phyloP scores from a whole-genome alignment of 805 yeast genomes.

The Hanseniaspora hatyaiensis region DNA sequence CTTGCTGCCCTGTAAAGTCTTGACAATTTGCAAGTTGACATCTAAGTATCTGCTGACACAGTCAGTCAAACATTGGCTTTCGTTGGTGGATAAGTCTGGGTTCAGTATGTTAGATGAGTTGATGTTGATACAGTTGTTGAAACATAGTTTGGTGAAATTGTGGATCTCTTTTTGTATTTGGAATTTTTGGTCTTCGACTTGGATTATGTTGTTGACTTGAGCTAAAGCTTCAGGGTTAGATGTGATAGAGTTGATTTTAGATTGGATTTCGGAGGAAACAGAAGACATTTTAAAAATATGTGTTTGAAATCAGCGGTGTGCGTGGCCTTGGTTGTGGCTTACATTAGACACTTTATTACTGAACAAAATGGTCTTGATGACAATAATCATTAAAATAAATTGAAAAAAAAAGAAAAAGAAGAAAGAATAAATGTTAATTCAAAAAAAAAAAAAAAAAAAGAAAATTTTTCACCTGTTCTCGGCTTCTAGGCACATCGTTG shows the following conservation, averaged over 20 bases:
- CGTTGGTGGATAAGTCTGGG: slow-evolving; percentile 42
- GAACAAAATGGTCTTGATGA: too few relatives aligned
- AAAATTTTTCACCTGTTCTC: too few relatives aligned
- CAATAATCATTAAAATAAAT: too few relatives aligned
- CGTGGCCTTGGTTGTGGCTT: neutral
- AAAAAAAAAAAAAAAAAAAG: neutral
- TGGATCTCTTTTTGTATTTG: slow-evolving; percentile 82
- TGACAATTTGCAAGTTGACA: slow-evolving; percentile 74
- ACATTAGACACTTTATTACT: too few relatives aligned
- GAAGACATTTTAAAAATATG: slow-evolving; percentile 3
- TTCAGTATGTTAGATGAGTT: slow-evolving; percentile 29
- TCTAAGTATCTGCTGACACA: slow-evolving; percentile 81
- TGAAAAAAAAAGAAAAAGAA: too few relatives aligned
- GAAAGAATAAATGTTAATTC: neutral
- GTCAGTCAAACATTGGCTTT: slow-evolving; percentile 62
- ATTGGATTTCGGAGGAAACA: slow-evolving; percentile 10
- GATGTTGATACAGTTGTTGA: slow-evolving; percentile 61
- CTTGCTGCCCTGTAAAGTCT: slow-evolving; percentile 32
- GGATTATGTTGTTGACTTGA: slow-evolving; percentile 15
- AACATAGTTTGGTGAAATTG: slow-evolving; percentile 79
- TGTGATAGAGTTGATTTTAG: slow-evolving; percentile 12
- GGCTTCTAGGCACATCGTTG: too few relatives aligned
- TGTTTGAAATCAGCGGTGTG: neutral
- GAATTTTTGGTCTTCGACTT: slow-evolving; percentile 67
- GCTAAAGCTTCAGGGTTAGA: slow-evolving; percentile 14